Conservation (phyloP, 768 basidiomycete genomes). For the Hericium erinaceus region DNA sequence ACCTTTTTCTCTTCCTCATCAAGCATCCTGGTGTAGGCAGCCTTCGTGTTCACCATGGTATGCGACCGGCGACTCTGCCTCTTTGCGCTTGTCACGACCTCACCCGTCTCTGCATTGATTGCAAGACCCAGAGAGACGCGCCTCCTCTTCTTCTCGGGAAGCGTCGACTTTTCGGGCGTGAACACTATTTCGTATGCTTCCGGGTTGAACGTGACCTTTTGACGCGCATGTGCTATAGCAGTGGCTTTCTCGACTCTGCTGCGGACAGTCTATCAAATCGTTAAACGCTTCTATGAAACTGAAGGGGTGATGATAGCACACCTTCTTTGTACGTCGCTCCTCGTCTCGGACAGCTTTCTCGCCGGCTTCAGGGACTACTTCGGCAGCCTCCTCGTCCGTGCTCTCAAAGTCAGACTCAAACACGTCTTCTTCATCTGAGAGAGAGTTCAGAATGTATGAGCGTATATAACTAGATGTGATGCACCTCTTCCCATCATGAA, state of each 20-base stretch:
- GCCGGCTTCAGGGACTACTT: constrained; percentile 43
- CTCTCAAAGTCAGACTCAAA: constrained; percentile 82
- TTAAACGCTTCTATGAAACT: not conserved
- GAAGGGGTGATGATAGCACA: constrained; percentile 11
- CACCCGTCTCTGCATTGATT: constrained; percentile 53
- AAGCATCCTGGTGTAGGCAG: constrained; percentile 51
- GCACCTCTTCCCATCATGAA: constrained; percentile 59
- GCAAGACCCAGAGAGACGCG: constrained; percentile 47
- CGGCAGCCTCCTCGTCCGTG: constrained; percentile 58
- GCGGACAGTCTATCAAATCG: constrained; percentile 36
- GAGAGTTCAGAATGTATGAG: not conserved
- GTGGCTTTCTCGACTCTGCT: constrained; percentile 53
- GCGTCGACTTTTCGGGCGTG: constrained; percentile 11
- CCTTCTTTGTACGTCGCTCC: constrained; percentile 46
- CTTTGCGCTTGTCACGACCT: constrained; percentile 33
- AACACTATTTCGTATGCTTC: constrained; percentile 25
- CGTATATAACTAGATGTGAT: not conserved
- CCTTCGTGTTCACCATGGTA: constrained; percentile 64
- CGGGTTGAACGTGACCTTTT: constrained; percentile 62
- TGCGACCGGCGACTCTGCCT: constrained; percentile 58
- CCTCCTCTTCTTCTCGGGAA: constrained; percentile 29
- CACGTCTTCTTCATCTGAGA: constrained; percentile 68
- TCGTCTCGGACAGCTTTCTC: constrained; percentile 55
- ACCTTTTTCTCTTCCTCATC: constrained; percentile 57
- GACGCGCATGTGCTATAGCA: constrained; percentile 56